Percentiles rank a stretch among this genome's conserved stretches.
Conservation (phyloP, 2,329 filamentous ascomycete species). For the Mollisia scopiformis region DNA sequence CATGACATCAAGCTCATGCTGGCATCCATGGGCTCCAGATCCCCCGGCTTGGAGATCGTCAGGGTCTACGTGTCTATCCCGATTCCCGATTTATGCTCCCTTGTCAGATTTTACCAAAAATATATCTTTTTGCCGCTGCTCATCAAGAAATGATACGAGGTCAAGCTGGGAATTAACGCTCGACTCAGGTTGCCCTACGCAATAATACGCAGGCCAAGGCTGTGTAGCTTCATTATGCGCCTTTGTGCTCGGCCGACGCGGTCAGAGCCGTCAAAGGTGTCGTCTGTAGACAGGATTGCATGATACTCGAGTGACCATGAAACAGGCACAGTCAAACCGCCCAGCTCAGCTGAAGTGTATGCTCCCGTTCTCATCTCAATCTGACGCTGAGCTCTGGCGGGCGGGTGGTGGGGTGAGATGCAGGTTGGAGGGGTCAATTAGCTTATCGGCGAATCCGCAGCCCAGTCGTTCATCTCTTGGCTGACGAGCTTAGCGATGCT, state of each 20-base stretch:
- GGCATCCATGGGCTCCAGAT: too few species aligned
- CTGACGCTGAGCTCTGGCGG: too few species aligned
- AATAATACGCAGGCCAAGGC: too few species aligned
- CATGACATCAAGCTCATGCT: conserved; percentile 1
- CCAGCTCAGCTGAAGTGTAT: background rate
- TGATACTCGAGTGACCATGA: too few species aligned
- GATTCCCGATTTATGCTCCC: background rate
- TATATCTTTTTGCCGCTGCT: background rate
- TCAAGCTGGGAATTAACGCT: too few species aligned
- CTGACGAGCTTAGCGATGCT: conserved; percentile 1
- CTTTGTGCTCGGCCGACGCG: too few species aligned
- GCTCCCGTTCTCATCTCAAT: too few species aligned
- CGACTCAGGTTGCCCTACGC: too few species aligned
- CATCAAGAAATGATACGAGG: background rate
- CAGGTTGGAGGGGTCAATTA: background rate
- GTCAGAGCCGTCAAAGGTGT: too few species aligned
- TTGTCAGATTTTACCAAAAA: background rate
- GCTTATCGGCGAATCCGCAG: background rate
- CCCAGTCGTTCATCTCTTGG: background rate
- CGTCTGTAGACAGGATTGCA: too few species aligned
- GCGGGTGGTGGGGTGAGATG: background rate
- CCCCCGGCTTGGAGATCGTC: background rate
- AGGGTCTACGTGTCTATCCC: background rate
- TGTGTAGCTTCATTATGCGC: too few species aligned
- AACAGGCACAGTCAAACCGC: background rate